Percentiles rank a stretch among this genome's conserved stretches.
Evolutionary conservation across 2,329 filamentous ascomycete genomes (phyloP).

Genomic region (Aspergillus texensis): DNA sequence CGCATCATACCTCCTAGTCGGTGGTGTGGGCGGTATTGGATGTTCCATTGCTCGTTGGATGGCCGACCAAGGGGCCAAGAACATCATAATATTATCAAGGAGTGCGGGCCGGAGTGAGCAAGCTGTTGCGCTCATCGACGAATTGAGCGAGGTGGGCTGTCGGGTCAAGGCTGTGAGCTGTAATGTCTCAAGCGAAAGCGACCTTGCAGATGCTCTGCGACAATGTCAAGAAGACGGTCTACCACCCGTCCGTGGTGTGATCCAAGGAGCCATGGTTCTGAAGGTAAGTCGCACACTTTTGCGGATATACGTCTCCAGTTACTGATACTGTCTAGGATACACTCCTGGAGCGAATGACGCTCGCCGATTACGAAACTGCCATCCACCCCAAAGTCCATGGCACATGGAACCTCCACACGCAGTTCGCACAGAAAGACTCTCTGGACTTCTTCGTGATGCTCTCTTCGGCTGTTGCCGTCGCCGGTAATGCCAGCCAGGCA

Average conservation of each 20-base stretch:
- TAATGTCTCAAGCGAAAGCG: too few relatives aligned
- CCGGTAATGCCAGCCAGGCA: constrained; percentile 47
- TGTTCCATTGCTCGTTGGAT: too few relatives aligned
- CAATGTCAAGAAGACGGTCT: constrained; percentile 19
- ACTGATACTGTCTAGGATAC: constrained; percentile 19
- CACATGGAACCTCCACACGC: constrained; percentile 34
- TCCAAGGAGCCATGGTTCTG: constrained; percentile 34
- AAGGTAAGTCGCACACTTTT: too few relatives aligned
- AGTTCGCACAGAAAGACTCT: constrained; percentile 19
- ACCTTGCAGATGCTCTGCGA: too few relatives aligned
- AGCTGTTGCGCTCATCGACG: constrained; percentile 41
- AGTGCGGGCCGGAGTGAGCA: constrained; percentile 10
- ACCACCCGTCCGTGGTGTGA: constrained; percentile 34
- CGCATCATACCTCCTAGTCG: too few relatives aligned
- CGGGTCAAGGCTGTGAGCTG: too few relatives aligned
- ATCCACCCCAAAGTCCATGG: constrained; percentile 42
- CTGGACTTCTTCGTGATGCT: constrained; percentile 45
- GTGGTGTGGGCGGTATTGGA: too few relatives aligned
- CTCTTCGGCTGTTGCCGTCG: constrained; percentile 40
- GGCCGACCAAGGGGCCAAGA: too few relatives aligned
- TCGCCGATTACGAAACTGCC: constrained; percentile 37
- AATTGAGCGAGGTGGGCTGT: constrained; percentile 23
- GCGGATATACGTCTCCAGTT: too few relatives aligned
- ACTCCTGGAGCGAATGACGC: constrained; percentile 44
- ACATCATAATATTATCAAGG: too few relatives aligned